Evolutionary conservation across 331 rosid genomes (phyloP).

Genomic region (Pyracantha coccinea): DNA sequence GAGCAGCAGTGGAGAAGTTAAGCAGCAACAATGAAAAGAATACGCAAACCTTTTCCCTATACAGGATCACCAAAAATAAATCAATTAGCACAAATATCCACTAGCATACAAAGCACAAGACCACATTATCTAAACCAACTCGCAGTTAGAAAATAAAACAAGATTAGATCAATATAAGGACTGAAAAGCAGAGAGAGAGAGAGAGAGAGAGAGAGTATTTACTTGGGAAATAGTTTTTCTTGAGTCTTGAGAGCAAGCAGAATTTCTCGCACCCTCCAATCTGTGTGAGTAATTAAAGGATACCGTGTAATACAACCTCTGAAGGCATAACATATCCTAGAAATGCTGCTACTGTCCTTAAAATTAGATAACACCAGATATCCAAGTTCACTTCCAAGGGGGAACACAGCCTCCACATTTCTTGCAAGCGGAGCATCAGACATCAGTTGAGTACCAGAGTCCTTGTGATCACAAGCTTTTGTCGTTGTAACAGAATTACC

Average conservation of each 20-base stretch:
- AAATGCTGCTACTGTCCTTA: slow-evolving; percentile 32
- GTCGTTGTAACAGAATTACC: slow-evolving; percentile 1
- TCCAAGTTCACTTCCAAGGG: slow-evolving; percentile 23
- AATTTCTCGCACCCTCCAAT: slow-evolving; percentile 54
- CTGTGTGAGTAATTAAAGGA: slow-evolving; percentile 35
- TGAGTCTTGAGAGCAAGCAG: slow-evolving; percentile 44
- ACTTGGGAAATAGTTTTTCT: slow-evolving; percentile 52
- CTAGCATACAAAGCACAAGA: not conserved
- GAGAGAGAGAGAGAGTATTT: slow-evolving; percentile 14
- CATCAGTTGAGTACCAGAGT: slow-evolving; percentile 14
- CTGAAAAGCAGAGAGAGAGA: not conserved
- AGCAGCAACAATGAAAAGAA: slow-evolving; percentile 59
- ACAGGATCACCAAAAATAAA: slow-evolving; percentile 12
- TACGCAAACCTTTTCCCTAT: slow-evolving; percentile 60
- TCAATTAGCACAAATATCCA: not conserved
- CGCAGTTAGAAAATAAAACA: not conserved
- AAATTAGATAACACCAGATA: slow-evolving; percentile 31
- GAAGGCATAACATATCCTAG: slow-evolving; percentile 35
- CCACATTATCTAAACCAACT: not conserved
- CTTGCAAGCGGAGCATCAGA: slow-evolving; percentile 20
- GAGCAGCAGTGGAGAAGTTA: slow-evolving; percentile 36
- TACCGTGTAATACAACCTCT: slow-evolving; percentile 44
- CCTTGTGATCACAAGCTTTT: not conserved
- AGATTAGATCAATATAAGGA: slow-evolving; percentile 2
- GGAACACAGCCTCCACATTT: slow-evolving; percentile 17